phyloP scores from a whole-genome alignment of 352 stramenopile genomes.

The Globisporangium irregulare region DNA sequence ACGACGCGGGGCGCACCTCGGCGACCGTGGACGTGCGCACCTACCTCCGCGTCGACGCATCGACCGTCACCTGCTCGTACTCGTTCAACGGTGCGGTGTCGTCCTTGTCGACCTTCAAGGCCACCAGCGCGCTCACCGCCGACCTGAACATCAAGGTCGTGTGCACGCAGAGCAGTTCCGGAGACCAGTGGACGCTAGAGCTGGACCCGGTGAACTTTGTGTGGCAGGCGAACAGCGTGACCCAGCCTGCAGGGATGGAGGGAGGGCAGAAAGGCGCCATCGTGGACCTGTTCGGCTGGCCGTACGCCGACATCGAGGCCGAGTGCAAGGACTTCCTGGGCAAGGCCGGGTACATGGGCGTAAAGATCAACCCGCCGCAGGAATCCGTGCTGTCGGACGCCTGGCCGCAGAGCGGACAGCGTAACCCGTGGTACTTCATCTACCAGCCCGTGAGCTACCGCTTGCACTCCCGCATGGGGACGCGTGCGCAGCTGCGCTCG shows the following conservation, averaged over 20 bases:
- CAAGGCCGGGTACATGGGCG: constrained; percentile 61
- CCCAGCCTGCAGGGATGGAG: constrained; percentile 31
- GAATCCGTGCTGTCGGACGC: constrained; percentile 46
- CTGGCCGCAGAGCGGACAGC: constrained; percentile 33
- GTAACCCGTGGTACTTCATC: constrained; percentile 66
- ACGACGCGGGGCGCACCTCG: constrained; percentile 24
- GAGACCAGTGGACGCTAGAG: constrained; percentile 29
- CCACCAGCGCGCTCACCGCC: constrained; percentile 20
- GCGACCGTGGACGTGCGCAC: constrained; percentile 41
- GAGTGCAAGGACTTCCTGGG: constrained; percentile 54
- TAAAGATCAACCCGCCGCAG: constrained; percentile 63
- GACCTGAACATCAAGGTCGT: constrained; percentile 33
- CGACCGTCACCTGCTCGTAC: constrained; percentile 31
- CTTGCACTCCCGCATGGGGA: constrained; percentile 31
- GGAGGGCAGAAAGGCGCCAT: constrained; percentile 53
- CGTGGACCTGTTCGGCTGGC: constrained; percentile 65
- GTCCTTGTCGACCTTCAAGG: constrained; percentile 22
- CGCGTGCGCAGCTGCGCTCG: constrained; percentile 27
- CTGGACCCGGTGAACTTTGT: constrained; percentile 70
- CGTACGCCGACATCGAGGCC: constrained; percentile 56
- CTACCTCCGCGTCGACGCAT: constrained; percentile 21
- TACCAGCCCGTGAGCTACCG: constrained; percentile 64
- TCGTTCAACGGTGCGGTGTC: constrained; percentile 31
- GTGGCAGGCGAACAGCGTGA: constrained; percentile 44
- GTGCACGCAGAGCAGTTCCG: constrained; percentile 20